Base-by-base conservation (phyloP, 805 yeast species). In the Saccharomycopsis fodiens region DNA sequence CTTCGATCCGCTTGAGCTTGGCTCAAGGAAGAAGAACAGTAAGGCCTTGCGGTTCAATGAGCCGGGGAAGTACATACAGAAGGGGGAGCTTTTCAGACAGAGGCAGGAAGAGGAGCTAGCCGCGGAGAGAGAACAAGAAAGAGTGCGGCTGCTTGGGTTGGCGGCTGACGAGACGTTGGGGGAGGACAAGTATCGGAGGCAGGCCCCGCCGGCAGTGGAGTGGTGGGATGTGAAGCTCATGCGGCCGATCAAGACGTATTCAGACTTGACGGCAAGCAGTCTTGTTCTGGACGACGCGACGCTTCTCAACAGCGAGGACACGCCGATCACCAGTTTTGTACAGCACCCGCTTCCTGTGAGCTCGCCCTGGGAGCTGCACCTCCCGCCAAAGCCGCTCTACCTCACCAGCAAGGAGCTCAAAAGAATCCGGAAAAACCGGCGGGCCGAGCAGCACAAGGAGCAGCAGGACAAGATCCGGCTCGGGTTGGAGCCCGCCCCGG, bases 151-250 rank as follows among this genome's bases (percentile, higher is more conserved):
- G 6, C 62, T 68, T 31, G 78, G 78, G 0, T 55, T 73, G 4
- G 61, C 69, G 4, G 77, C 89, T 0, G 78, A 82, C 52, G 59
- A 65, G 15, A 54, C 57, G 1, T 47, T 70, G 1, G 82, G 80
- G 3, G 96, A 86, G 56, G 73, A 76, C 16, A 58, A 65, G 6
- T 83, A 71, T 55, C 60, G 64, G 43, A 65, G 65, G 0, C 59
- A 57, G 0, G 34, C 35, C 23, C 88, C 89, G 1, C 95, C 95
- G 0, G 50, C 47, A 2, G 62, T 79, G 1, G 96, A 88, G 60
- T 87, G 96, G 96, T 91, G 97, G 97, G 96, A 91, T 63, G 59
- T 63, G 44, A 76, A 76, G 2, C 74, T 76, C 40, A 53, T 83
- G 2, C 59, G 59, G 34, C 54, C 53, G 10, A 66, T 65, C 22